phyloP scores from a whole-genome alignment of 2,329 filamentous ascomycete genomes.

The Akanthomyces uredinophilus region DNA sequence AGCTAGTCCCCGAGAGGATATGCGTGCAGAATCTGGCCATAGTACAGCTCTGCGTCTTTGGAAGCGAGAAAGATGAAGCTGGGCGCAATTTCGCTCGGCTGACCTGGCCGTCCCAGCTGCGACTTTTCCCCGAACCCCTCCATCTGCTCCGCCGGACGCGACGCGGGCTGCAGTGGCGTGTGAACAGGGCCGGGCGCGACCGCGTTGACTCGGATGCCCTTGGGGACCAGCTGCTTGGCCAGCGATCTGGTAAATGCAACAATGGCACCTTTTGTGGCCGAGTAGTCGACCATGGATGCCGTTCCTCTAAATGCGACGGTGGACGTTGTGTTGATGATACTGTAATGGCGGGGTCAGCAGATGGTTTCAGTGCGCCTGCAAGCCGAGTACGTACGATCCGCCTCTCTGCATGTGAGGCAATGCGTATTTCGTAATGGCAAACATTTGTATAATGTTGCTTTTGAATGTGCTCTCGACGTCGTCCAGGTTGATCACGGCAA shows the following conservation, averaged over 20 bases:
- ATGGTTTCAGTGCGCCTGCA: too few relatives aligned
- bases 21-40: constrained; percentile 36
- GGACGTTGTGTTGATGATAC: constrained; percentile 54
- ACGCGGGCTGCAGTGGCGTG: constrained; percentile 39
- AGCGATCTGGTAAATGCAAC: constrained; percentile 50
- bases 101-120: constrained; percentile 34
- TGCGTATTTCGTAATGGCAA: constrained; percentile 54
- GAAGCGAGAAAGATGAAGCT: constrained; percentile 36
- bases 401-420: constrained; percentile 50
- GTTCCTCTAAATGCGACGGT: constrained; percentile 51
- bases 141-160: constrained; percentile 39
- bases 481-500: constrained; percentile 49
- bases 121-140: constrained; percentile 37
- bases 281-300: constrained; percentile 47
- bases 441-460: constrained; percentile 53
- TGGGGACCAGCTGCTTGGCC: constrained; percentile 46
- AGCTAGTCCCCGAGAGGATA: constrained; percentile 36
- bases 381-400: constrained; percentile 30
- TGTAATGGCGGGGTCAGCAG: constrained; percentile 18
- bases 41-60: constrained; percentile 35
- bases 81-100: constrained; percentile 41
- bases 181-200: constrained; percentile 40
- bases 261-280: constrained; percentile 54
- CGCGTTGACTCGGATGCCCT: constrained; percentile 52
- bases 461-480: constrained; percentile 52